A percentile compares a stretch with the other conserved stretches of the same genome.
phyloP scores from a whole-genome alignment of 805 yeast genomes.

The Nakazawaea ishiwadae region DNA sequence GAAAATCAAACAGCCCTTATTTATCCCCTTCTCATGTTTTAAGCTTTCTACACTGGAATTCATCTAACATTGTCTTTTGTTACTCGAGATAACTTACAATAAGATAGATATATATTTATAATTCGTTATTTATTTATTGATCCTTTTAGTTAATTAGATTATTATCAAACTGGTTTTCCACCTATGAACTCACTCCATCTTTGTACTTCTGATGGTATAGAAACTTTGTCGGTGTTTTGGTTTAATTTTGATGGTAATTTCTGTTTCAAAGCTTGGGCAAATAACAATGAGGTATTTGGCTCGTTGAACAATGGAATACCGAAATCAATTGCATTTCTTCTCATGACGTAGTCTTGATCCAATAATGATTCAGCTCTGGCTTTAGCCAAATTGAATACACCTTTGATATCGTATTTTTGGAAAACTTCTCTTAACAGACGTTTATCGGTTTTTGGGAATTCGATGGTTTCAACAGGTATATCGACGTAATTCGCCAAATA shows the following conservation, averaged over 20 bases:
- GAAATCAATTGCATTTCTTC: slow-evolving; percentile 98
- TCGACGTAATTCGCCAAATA: slow-evolving; percentile 54
- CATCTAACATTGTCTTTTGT: too few relatives aligned
- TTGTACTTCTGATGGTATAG: slow-evolving; percentile 78
- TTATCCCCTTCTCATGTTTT: too few relatives aligned
- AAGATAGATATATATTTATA: too few relatives aligned
- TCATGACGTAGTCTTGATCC: slow-evolving; percentile 95
- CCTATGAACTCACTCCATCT: slow-evolving; percentile 98
- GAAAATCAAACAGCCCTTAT: too few relatives aligned
- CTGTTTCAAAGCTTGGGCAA: slow-evolving; percentile 74
- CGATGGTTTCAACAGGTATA: slow-evolving; percentile 58
- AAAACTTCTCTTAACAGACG: slow-evolving; percentile 90
- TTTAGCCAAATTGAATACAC: slow-evolving; percentile 88
- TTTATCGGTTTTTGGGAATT: slow-evolving; percentile 91
- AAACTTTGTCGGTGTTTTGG: slow-evolving; percentile 35
- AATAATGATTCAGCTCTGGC: slow-evolving; percentile 80
- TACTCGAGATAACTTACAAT: background rate
- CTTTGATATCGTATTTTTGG: slow-evolving; percentile 76
- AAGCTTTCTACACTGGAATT: background rate
- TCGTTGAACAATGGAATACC: slow-evolving; percentile 96
- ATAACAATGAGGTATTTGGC: slow-evolving; percentile 86
- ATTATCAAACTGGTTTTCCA: slow-evolving; percentile 67
- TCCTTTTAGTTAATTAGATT: too few relatives aligned
- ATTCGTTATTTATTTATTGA: too few relatives aligned
- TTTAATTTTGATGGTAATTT: slow-evolving; percentile 56